phyloP scores from a whole-genome alignment of 139 green algal genomes.

The Micractinium sp. region DNA sequence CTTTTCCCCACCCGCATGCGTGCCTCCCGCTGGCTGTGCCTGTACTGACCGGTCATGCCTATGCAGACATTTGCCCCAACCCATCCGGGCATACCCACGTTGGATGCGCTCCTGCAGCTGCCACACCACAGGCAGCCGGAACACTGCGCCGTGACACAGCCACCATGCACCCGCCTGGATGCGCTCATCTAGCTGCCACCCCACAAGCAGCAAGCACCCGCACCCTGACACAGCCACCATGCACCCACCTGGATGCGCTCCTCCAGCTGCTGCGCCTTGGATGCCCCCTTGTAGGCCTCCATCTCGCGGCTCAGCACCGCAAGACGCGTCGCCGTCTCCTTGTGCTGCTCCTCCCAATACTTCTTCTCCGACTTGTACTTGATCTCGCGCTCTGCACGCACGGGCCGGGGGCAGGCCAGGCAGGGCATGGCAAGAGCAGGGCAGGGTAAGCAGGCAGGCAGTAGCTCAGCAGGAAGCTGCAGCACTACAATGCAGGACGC shows the following conservation, averaged over 20 bases:
- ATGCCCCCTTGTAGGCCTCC: neutral
- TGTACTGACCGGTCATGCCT: too few relatives aligned
- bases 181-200: neutral
- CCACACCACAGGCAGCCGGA: too few relatives aligned
- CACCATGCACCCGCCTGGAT: neutral
- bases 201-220: neutral
- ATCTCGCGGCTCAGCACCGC: neutral
- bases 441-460: too few relatives aligned
- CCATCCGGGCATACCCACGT: too few relatives aligned
- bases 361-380: slow-evolving; percentile 68
- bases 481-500: too few relatives aligned
- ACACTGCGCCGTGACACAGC: too few relatives aligned
- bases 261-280: slow-evolving; percentile 14
- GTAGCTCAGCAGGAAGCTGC: too few relatives aligned
- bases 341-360: slow-evolving; percentile 50
- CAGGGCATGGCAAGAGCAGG: neutral
- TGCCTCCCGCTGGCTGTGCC: too few relatives aligned
- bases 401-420: neutral
- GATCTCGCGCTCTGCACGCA: slow-evolving; percentile 55
- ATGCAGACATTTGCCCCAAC: too few relatives aligned
- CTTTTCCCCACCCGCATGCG: too few relatives aligned
- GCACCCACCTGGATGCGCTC: slow-evolving; percentile 28
- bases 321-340: slow-evolving; percentile 9
- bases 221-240: neutral
- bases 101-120: too few relatives aligned